Conservation (phyloP, 345 rosid genomes). For the Populus alba region DNA sequence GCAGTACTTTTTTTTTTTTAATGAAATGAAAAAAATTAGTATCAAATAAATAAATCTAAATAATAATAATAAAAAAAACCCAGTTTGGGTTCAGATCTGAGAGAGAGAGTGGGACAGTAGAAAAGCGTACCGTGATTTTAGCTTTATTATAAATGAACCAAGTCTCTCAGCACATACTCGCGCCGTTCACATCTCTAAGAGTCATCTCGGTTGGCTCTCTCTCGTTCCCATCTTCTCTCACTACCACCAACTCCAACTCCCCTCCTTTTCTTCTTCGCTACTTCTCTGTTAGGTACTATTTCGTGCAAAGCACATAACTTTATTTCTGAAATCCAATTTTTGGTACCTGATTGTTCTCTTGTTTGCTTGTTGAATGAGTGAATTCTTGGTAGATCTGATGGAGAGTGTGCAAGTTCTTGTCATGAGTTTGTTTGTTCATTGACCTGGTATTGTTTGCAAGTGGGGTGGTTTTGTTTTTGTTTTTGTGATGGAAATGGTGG, state of each 20-base stretch:
- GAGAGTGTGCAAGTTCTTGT: neutral
- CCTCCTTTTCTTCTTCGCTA: neutral
- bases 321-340: neutral
- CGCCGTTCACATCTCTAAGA: slow-evolving; percentile 11
- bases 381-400: neutral
- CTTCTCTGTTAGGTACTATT: slow-evolving; percentile 1
- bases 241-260: neutral
- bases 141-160: slow-evolving; percentile 18
- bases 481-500: neutral
- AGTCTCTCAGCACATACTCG: slow-evolving; percentile 1
- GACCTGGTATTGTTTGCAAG: neutral
- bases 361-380: neutral
- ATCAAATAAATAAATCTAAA: no score
- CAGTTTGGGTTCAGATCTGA: neutral
- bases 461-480: neutral
- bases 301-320: neutral
- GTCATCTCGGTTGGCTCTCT: neutral
- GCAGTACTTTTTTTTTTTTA: neutral
- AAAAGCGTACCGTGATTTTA: neutral
- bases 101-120: neutral
- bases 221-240: neutral
- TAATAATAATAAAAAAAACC: neutral
- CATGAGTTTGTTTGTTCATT: neutral
- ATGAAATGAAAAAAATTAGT: no score
- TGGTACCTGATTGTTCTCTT: neutral